Conservation (phyloP, 2,329 filamentous ascomycete species). For the Sphaerostilbella broomeana region DNA sequence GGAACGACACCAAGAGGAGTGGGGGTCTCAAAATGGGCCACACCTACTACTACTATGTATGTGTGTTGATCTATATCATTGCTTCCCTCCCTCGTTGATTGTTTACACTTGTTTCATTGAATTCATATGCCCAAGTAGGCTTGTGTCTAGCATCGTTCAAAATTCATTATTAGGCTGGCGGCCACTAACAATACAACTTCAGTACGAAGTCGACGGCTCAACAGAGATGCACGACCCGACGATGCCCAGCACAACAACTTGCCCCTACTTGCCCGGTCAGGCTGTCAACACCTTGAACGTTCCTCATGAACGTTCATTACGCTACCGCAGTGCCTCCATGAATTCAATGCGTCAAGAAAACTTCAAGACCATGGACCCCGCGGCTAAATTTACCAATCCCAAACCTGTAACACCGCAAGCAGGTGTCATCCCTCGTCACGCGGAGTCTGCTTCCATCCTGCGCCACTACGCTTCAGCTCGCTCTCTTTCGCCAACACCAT, state of each 20-base stretch:
- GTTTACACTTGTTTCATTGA: neutral
- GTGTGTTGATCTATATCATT: conserved; percentile 12
- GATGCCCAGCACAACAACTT: conserved; percentile 67
- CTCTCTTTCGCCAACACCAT: conserved; percentile 43
- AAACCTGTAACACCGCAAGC: conserved; percentile 35
- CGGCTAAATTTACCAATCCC: conserved; percentile 67
- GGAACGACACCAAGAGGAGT: conserved; percentile 45
- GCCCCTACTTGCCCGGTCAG: conserved; percentile 83
- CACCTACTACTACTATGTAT: conserved; percentile 92
- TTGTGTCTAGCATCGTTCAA: too few species aligned
- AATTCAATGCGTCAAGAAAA: conserved; percentile 52
- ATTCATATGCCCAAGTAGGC: neutral
- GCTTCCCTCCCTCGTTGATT: neutral
- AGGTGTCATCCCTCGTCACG: neutral
- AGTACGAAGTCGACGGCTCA: conserved; percentile 80
- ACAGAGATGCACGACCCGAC: conserved; percentile 69
- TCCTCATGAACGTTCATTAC: conserved; percentile 58
- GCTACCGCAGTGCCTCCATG: conserved; percentile 58
- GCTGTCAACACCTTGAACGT: conserved; percentile 78
- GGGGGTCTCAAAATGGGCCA: conserved; percentile 87
- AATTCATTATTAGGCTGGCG: neutral
- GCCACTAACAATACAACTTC: too few species aligned
- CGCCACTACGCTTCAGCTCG: conserved; percentile 36
- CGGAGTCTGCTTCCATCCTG: conserved; percentile 22
- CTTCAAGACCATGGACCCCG: conserved; percentile 69